Evolutionary conservation across 208 protist species (phyloP).

Genomic region (Leishmania martiniquensis): DNA sequence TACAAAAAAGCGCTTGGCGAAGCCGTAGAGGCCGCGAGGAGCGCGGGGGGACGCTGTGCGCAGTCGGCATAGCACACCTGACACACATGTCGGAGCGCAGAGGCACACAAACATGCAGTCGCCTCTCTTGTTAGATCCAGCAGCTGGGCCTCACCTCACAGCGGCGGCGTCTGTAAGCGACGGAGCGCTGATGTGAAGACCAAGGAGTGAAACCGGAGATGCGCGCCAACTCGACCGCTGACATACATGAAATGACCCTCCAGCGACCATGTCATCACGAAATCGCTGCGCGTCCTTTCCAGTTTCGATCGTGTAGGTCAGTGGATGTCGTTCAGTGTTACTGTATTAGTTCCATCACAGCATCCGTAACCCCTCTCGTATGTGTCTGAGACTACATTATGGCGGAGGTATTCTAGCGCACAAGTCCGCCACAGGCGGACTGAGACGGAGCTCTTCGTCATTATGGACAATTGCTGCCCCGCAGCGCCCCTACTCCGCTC

Average conservation of each 20-base stretch:
- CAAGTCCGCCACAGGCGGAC: neutral
- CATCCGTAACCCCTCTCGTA: neutral
- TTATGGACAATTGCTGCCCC: too few species aligned
- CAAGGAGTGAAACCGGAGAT: neutral
- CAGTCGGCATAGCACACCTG: neutral
- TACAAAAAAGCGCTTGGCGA: conserved; percentile 14
- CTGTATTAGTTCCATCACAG: neutral
- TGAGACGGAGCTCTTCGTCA: too few species aligned
- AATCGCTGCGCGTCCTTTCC: neutral
- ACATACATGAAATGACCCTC: neutral
- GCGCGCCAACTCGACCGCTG: neutral
- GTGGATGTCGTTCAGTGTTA: neutral
- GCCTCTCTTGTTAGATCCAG: neutral
- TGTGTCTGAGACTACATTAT: neutral
- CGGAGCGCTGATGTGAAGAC: neutral
- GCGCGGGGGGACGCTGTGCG: neutral
- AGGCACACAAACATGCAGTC: neutral
- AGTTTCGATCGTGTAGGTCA: neutral
- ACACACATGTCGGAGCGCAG: neutral
- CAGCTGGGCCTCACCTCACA: neutral
- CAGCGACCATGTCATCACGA: neutral
- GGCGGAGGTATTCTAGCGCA: neutral
- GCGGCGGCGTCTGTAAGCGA: neutral
- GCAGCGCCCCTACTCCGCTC: too few species aligned
- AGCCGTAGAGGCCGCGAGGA: neutral